Conservation (phyloP, 371 early-diverging fungal species). For the Mucor plumbeus region DNA sequence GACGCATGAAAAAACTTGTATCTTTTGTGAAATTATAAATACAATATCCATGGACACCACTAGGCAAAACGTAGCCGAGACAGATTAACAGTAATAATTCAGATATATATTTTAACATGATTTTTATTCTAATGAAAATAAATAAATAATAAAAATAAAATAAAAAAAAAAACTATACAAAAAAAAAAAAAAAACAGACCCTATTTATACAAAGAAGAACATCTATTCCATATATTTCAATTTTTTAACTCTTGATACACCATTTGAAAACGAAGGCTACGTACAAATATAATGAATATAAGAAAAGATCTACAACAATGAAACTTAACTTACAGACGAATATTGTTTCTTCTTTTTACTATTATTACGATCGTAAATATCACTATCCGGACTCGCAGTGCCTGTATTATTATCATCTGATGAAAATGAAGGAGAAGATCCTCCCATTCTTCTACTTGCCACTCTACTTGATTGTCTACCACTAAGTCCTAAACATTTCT, state of each 20-base stretch:
- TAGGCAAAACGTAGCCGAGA: background rate
- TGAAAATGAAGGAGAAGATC: slow-evolving; percentile 29
- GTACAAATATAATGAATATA: background rate
- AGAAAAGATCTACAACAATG: background rate
- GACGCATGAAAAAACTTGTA: background rate
- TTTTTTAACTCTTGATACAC: slow-evolving; percentile 41
- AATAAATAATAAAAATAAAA: background rate
- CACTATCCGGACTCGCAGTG: slow-evolving; percentile 25
- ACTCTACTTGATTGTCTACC: slow-evolving; percentile 73
- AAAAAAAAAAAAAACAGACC: background rate
- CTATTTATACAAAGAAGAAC: background rate
- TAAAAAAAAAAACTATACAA: background rate
- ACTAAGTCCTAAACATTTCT: slow-evolving; percentile 87
- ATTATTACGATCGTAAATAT: slow-evolving; percentile 13
- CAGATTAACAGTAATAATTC: background rate
- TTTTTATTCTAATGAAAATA: background rate
- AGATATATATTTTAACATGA: background rate
- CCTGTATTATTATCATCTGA: slow-evolving; percentile 27
- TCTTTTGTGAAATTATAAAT: slow-evolving; percentile 16
- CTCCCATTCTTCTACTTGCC: slow-evolving; percentile 58
- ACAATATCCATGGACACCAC: slow-evolving; percentile 14
- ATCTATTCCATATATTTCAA: slow-evolving; percentile 26
- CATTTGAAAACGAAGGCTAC: slow-evolving; percentile 25
- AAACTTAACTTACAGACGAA: slow-evolving; percentile 18
- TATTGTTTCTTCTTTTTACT: slow-evolving; percentile 21